Evolutionary conservation across 495 filamentous ascomycete genomes (phyloP), one percentile per base, ranked within the genome.

Genomic region (Ramalina intermedia): DNA sequence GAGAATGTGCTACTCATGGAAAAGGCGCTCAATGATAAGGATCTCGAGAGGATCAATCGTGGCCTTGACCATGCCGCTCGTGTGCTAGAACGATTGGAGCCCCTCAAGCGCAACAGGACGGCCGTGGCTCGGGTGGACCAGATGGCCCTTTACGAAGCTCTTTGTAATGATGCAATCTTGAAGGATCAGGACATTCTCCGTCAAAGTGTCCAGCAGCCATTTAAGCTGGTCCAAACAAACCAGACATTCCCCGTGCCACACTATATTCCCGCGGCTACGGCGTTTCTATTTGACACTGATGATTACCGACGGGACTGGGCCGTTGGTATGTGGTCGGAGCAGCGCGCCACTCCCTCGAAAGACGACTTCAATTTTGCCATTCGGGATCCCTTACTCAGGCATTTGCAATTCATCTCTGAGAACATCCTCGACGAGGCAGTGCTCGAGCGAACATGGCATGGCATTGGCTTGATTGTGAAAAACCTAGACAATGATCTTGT

Each of bases 361-460:
- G 64, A 75, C 23, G 82, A 89, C 50, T 96, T 93, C 58, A 83
- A 91, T 24, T 87, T 85, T 81, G 83, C 82, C 1, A 73, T 94
- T 35, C 74, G 76, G 36, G 80, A 81, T 47, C 74, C 74, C 12
- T 72, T 96, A 20, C 54, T 59, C 11, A 43, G 55, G 9, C 64
- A 65, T 3, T 59, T 72, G 52, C 54, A 51, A 21, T 55, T 55
- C 23, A 61, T 51, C 14, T 51, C 60, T 7, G 60, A 63, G 35
- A 56, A 63, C 5, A 70, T 75, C 17, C 37, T 67, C 5, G 71
- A 79, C 47, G 45, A 69, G 36, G 55, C 67, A 7, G 66, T 73
- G 9, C 62, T 90, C 3, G 65, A 76, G 48, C 70, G 74, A 7
- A 81, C 90, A 47, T 96, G 88, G 88, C 67, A 69, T 48, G 86